These are phyloP conservation scores for Phaeosphaeriaceae sp. DNA, from an alignment of 2,329 filamentous ascomycete genomes.

Conservation along the genomic window DNA sequence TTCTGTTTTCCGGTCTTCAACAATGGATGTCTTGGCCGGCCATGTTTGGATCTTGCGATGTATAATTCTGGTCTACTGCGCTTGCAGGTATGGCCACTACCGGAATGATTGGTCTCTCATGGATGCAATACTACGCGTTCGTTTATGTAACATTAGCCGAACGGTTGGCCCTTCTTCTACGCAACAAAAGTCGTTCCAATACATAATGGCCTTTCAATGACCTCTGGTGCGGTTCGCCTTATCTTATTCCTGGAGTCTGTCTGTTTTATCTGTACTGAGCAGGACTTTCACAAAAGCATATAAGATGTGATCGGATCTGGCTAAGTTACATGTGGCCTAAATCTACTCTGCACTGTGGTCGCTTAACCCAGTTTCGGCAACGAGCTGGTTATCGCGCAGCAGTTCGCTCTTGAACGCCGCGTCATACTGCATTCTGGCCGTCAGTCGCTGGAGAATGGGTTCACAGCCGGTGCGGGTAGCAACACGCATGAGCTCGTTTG, in stretches of 20 bases:
- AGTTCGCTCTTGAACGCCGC: background rate
- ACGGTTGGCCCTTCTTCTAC: constrained; percentile 1
- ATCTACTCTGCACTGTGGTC: background rate
- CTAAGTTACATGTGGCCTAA: background rate
- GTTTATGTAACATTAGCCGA: constrained; percentile 2
- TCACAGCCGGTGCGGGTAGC: too few relatives aligned
- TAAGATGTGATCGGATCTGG: background rate
- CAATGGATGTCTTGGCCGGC: background rate
- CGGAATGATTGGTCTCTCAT: background rate
- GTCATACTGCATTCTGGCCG: background rate
- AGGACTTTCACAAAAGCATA: background rate
- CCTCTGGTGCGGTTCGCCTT: background rate
- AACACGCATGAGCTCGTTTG: too few relatives aligned
- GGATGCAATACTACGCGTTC: background rate
- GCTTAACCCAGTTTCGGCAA: background rate
- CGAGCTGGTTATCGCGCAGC: background rate
- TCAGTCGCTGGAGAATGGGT: background rate
- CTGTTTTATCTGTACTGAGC: background rate
- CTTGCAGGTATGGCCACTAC: background rate
- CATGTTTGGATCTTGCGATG: constrained; percentile 5
- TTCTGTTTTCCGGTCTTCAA: constrained; percentile 2
- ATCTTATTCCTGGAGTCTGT: background rate
- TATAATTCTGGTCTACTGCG: constrained; percentile 1
- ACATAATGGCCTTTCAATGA: background rate
- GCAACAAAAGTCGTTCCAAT: constrained; percentile 5